These are phyloP conservation scores for Fusarium odoratissimum DNA, from an alignment of 2,329 filamentous ascomycete species.

Conservation along the genomic window DNA sequence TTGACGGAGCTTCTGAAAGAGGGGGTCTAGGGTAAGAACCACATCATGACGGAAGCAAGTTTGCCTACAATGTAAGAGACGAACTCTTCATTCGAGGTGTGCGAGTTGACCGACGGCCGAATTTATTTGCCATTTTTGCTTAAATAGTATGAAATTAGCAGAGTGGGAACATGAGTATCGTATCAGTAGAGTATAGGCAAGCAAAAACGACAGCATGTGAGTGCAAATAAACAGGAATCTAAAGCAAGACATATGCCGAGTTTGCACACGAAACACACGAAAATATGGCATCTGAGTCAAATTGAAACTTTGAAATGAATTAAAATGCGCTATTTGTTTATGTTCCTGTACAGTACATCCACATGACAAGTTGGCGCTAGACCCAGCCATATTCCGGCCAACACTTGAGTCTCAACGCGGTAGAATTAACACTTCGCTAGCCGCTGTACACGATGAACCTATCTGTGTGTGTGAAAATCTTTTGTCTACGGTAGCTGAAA, in stretches of 20 bases:
- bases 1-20: too few species aligned
- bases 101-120: too few species aligned
- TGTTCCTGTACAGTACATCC: fast-evolving
- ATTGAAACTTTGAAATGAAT: fast-evolving
- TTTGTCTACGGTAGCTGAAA: fast-evolving
- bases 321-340: fast-evolving
- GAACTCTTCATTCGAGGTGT: too few species aligned
- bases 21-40: background rate
- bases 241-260: fast-evolving
- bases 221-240: background rate
- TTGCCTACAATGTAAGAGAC: background rate
- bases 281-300: fast-evolving
- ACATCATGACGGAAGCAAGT: too few species aligned
- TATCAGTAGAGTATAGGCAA: too few species aligned
- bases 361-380: too few species aligned
- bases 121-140: fast-evolving
- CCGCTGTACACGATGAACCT: background rate
- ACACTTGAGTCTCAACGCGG: background rate
- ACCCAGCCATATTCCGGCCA: fast-evolving
- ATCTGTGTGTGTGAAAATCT: fast-evolving
- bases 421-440: background rate
- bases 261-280: fast-evolving
- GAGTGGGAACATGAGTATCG: fast-evolving
- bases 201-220: too few species aligned
- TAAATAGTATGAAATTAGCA: fast-evolving